A percentile compares a stretch with the other conserved stretches of the same genome.
Conservation (phyloP, 1,139 yeast genomes). For the Arxiozyma bovina region DNA sequence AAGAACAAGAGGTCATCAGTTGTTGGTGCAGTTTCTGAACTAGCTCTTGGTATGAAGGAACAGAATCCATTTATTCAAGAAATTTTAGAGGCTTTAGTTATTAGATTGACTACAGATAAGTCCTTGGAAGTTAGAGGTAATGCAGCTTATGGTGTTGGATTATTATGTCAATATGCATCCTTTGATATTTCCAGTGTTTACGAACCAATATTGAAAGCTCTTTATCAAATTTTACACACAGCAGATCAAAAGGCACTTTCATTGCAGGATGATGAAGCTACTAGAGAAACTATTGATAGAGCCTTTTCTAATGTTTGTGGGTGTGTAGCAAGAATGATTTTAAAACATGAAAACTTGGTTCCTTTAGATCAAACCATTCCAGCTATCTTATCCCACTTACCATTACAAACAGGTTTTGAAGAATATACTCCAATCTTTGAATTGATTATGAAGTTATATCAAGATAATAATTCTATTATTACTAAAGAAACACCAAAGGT, state of each 20-base stretch:
- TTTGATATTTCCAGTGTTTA: constrained; percentile 56
- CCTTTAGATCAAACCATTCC: constrained; percentile 78
- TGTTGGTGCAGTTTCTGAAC: constrained; percentile 86
- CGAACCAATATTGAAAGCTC: constrained; percentile 60
- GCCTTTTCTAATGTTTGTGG: constrained; percentile 94
- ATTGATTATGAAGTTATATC: constrained; percentile 64
- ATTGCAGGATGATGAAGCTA: constrained; percentile 65
- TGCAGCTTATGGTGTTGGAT: constrained; percentile 93
- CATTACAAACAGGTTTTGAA: constrained; percentile 80
- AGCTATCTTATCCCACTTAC: constrained; percentile 68
- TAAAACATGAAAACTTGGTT: constrained; percentile 61
- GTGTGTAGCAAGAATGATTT: constrained; percentile 86
- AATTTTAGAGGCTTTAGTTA: constrained; percentile 58
- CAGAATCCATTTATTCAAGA: constrained; percentile 62
- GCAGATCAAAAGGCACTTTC: constrained; percentile 58
- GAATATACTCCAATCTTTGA: constrained; percentile 88
- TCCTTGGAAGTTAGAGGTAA: constrained; percentile 88
- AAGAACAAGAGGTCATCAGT: constrained; percentile 74
- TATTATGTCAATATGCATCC: constrained; percentile 55
- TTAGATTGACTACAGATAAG: constrained; percentile 64
- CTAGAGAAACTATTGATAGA: constrained; percentile 72
- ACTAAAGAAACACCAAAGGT: constrained; percentile 53
- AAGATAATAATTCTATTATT: constrained; percentile 50
- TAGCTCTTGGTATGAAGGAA: constrained; percentile 65
- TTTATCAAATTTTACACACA: constrained; percentile 70